Evolutionary conservation across 352 stramenopile species (phyloP).

Genomic region (Paralagenidium karlingii): DNA sequence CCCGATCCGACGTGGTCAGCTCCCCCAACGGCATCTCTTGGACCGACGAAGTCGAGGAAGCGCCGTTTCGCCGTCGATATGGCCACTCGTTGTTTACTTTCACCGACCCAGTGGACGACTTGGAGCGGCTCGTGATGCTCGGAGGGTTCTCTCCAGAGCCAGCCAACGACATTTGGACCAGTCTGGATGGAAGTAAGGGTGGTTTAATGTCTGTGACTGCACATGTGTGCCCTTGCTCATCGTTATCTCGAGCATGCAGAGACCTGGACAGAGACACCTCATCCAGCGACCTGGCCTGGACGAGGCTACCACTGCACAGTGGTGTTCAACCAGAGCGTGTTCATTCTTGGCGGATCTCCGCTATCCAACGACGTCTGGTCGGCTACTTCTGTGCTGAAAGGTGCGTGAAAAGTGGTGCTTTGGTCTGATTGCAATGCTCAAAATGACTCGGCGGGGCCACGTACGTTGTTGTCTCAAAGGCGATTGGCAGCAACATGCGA

Average conservation of each 20-base stretch:
- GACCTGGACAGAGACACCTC: slow-evolving; percentile 24
- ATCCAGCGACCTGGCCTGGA: slow-evolving; percentile 33
- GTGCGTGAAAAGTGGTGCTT: slow-evolving; percentile 1
- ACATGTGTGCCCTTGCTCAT: background rate
- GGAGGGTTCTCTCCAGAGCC: slow-evolving; percentile 65
- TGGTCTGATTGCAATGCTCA: background rate
- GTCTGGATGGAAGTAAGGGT: slow-evolving; percentile 38
- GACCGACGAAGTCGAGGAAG: slow-evolving; percentile 55
- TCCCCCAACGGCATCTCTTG: slow-evolving; percentile 43
- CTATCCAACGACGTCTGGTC: slow-evolving; percentile 74
- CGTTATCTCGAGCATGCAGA: slow-evolving; percentile 13
- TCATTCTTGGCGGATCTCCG: slow-evolving; percentile 63
- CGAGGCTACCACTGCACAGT: slow-evolving; percentile 67
- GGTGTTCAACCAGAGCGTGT: slow-evolving; percentile 36
- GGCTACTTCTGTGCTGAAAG: slow-evolving; percentile 37
- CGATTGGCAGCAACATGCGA: slow-evolving; percentile 26
- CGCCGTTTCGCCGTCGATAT: slow-evolving; percentile 55
- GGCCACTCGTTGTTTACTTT: slow-evolving; percentile 63
- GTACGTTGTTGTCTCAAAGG: slow-evolving; percentile 3
- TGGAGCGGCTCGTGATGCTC: slow-evolving; percentile 43
- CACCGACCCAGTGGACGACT: slow-evolving; percentile 22
- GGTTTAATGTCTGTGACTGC: background rate
- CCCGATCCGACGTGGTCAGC: slow-evolving; percentile 47
- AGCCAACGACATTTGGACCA: slow-evolving; percentile 62
- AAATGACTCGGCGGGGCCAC: background rate